These are phyloP conservation scores for Ananas comosus DNA, from an alignment of 176 grass and related monocot species.

Conservation along the genomic window DNA sequence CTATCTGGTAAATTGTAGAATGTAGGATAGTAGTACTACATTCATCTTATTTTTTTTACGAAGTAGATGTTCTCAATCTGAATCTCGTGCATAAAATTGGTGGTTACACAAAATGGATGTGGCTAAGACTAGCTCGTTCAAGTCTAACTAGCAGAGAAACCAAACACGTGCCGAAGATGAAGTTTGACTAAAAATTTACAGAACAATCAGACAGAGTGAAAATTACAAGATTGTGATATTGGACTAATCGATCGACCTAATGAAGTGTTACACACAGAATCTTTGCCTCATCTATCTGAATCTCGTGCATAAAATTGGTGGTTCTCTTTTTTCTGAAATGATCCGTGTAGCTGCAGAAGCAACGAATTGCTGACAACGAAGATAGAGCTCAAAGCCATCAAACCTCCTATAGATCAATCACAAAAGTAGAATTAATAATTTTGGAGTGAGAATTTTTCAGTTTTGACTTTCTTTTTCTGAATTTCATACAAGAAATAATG, in stretches of 20 bases:
- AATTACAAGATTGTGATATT: not conserved
- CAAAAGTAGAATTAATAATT: not conserved
- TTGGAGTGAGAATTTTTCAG: not conserved
- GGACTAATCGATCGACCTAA: not conserved
- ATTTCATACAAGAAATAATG: not conserved
- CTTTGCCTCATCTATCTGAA: slow-evolving; percentile 6
- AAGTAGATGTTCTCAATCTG: no score
- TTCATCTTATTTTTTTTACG: no score
- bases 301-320: not conserved
- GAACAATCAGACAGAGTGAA: not conserved
- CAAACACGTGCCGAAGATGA: no score
- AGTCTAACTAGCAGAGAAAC: no score
- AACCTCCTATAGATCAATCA: slow-evolving; percentile 40
- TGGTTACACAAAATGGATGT: no score
- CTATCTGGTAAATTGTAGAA: no score
- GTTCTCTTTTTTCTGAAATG: slow-evolving; percentile 43
- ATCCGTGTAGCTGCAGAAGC: slow-evolving; percentile 71
- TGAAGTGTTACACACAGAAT: not conserved
- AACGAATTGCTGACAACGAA: slow-evolving; percentile 92
- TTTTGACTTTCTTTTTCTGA: not conserved
- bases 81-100: no score
- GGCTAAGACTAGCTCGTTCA: no score
- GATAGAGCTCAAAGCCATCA: slow-evolving; percentile 95
- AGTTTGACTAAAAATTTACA: no score
- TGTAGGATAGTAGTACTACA: no score